These are phyloP conservation scores for Colletotrichum euphorbiae DNA, from an alignment of 2,329 filamentous ascomycete genomes.

Conservation along the genomic window DNA sequence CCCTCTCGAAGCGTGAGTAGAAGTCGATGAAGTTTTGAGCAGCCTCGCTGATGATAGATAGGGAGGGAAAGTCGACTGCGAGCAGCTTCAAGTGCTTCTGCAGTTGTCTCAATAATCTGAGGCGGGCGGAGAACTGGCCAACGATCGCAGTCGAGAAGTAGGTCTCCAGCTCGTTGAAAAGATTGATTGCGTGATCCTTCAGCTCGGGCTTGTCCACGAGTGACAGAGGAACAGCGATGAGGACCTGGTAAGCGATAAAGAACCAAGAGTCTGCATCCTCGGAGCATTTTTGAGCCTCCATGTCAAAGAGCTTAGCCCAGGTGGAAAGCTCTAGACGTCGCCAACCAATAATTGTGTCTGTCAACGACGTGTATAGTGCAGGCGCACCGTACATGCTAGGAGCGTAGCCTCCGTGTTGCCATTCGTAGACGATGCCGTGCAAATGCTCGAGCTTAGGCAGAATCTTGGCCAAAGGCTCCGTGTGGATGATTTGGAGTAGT, in stretches of 20 bases:
- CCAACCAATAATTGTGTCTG: conserved; percentile 87
- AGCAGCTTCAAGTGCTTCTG: conserved; percentile 74
- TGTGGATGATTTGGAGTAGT: conserved; percentile 79
- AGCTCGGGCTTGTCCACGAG: conserved; percentile 72
- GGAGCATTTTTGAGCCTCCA: conserved; percentile 80
- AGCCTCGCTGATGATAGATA: conserved; percentile 71
- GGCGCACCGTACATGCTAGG: conserved; percentile 81
- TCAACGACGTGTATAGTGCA: conserved; percentile 80
- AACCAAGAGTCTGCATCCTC: conserved; percentile 91
- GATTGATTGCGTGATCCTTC: conserved; percentile 70
- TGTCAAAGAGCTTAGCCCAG: conserved; percentile 89
- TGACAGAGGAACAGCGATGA: conserved; percentile 79
- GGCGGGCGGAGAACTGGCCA: conserved; percentile 81
- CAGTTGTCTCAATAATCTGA: conserved; percentile 76
- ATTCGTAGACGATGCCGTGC: conserved; percentile 87
- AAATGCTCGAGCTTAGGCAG: conserved; percentile 90
- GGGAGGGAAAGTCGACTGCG: conserved; percentile 65
- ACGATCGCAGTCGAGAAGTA: conserved; percentile 85
- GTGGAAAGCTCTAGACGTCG: conserved; percentile 90
- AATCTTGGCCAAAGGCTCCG: conserved; percentile 87
- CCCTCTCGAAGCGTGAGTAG: conserved; percentile 76
- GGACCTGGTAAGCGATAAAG: conserved; percentile 93
- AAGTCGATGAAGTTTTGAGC: conserved; percentile 82
- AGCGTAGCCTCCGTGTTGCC: conserved; percentile 88
- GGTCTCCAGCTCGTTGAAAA: conserved; percentile 80